Evolutionary conservation across 2,329 filamentous ascomycete genomes (phyloP).

Genomic region (Ophioceras dolichostomum): DNA sequence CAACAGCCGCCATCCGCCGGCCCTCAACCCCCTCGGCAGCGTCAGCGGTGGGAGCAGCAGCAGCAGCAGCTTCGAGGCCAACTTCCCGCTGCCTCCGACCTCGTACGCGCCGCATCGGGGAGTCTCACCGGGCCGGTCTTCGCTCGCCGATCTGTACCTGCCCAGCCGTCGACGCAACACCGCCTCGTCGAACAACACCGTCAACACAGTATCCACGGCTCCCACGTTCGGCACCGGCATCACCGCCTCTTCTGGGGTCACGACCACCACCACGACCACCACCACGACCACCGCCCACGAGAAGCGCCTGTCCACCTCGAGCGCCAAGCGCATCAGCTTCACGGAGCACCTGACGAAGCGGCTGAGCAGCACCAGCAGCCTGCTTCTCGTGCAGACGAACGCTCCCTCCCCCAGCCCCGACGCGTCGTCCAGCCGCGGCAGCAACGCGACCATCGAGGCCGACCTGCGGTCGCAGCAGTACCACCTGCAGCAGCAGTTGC

Average conservation of each 20-base stretch:
- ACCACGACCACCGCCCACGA: conserved; percentile 20
- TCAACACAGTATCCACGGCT: too few relatives aligned
- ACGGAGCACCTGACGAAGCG: conserved; percentile 44
- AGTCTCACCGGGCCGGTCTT: too few relatives aligned
- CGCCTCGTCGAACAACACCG: too few relatives aligned
- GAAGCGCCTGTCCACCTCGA: conserved; percentile 40
- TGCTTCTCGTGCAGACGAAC: conserved; percentile 47
- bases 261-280: too few relatives aligned
- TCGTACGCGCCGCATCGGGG: too few relatives aligned
- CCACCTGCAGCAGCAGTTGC: too few relatives aligned
- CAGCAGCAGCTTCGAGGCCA: too few relatives aligned
- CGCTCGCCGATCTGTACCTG: too few relatives aligned
- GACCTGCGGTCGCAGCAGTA: conserved; percentile 18
- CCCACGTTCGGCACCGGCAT: not conserved
- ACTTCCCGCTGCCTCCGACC: too few relatives aligned
- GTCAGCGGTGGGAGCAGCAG: not conserved
- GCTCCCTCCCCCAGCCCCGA: conserved; percentile 32
- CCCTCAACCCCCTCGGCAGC: too few relatives aligned
- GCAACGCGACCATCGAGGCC: conserved; percentile 28
- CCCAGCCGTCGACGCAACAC: too few relatives aligned
- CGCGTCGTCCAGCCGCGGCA: conserved; percentile 34
- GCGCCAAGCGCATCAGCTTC: conserved; percentile 46
- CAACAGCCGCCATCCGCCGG: not conserved
- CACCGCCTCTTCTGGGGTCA: too few relatives aligned
- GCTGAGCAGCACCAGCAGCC: conserved; percentile 47